phyloP scores from a whole-genome alignment of 164 flowering plant species.

The Berberis vulgaris region DNA sequence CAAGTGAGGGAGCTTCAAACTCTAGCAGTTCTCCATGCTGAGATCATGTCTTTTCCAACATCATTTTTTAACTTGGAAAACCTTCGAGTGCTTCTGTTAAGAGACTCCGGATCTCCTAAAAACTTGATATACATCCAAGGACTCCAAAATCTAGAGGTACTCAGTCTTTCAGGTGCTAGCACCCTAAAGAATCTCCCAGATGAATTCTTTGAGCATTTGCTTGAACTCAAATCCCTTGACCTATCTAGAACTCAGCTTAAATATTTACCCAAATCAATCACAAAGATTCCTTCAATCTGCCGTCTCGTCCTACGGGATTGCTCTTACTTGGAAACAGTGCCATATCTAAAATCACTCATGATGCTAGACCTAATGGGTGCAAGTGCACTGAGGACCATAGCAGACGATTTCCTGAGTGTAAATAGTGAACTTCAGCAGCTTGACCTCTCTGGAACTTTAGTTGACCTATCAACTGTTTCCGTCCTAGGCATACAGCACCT shows the following conservation, averaged over 20 bases:
- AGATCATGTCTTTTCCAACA: slow-evolving; percentile 4
- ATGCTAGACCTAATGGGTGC: neutral
- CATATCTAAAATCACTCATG: neutral
- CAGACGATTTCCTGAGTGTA: neutral
- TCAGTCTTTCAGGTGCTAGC: slow-evolving; percentile 26
- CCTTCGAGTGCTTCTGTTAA: slow-evolving; percentile 19
- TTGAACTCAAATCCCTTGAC: slow-evolving; percentile 18
- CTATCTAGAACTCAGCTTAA: slow-evolving; percentile 13
- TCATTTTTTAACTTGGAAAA: neutral
- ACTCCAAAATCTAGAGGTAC: slow-evolving; percentile 11
- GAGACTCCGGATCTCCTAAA: slow-evolving; percentile 12
- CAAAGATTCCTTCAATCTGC: slow-evolving; percentile 5
- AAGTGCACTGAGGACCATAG: neutral
- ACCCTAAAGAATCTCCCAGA: slow-evolving; percentile 14
- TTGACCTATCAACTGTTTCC: neutral
- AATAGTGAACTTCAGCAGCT: slow-evolving; percentile 7
- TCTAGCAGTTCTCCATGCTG: slow-evolving; percentile 14
- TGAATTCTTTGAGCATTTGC: slow-evolving; percentile 10
- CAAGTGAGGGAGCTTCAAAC: slow-evolving; percentile 6
- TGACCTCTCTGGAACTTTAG: slow-evolving; percentile 9
- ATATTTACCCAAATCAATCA: slow-evolving; percentile 11
- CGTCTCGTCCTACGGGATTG: slow-evolving; percentile 22
- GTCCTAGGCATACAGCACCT: neutral
- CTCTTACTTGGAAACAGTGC: slow-evolving; percentile 10
- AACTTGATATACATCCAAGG: slow-evolving; percentile 7